Conservation (phyloP, 495 filamentous ascomycete genomes). For the Penicillium crystallinum region DNA sequence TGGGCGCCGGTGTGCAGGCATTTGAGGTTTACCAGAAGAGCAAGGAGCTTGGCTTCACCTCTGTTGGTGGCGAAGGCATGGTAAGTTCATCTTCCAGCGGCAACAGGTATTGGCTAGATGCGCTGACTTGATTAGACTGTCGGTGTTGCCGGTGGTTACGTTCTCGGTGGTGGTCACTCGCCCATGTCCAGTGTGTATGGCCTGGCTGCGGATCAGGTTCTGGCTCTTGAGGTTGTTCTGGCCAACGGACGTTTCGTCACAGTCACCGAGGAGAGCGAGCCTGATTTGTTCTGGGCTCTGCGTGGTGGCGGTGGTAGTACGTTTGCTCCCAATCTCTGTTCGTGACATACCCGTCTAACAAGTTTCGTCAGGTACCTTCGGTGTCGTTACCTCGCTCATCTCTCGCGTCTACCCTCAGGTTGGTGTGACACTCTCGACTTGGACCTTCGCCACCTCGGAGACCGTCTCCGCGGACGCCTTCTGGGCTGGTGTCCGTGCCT, state of each 20-base stretch:
- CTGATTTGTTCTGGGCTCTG: conserved; percentile 59
- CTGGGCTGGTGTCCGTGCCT: conserved; percentile 46
- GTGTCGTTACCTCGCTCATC: conserved; percentile 47
- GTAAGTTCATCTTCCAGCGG: conserved; percentile 4
- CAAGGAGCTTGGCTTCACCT: conserved; percentile 40
- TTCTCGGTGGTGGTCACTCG: conserved; percentile 44
- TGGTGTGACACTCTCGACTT: conserved; percentile 35
- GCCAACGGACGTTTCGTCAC: conserved; percentile 49
- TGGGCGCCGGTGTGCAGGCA: conserved; percentile 54
- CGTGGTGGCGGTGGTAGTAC: conserved; percentile 20
- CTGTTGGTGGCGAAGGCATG: conserved; percentile 51
- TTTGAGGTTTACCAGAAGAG: conserved; percentile 46
- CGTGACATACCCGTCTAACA: neutral
- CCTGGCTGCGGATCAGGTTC: conserved; percentile 48
- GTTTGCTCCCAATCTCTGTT: neutral
- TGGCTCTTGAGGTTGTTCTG: conserved; percentile 49
- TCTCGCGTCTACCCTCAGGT: conserved; percentile 41
- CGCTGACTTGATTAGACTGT: conserved; percentile 19
- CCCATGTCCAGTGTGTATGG: conserved; percentile 47
- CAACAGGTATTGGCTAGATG: neutral
- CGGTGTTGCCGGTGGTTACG: conserved; percentile 40
- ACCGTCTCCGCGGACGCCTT: conserved; percentile 38
- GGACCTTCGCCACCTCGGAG: conserved; percentile 32
- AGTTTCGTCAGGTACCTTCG: conserved; percentile 35
- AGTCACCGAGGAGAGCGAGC: conserved; percentile 43